A percentile compares a stretch with the other conserved stretches of the same genome.
These are phyloP conservation scores for Dryadomyces quercivorus DNA, from an alignment of 2,329 filamentous ascomycete genomes.

Conservation along the genomic window DNA sequence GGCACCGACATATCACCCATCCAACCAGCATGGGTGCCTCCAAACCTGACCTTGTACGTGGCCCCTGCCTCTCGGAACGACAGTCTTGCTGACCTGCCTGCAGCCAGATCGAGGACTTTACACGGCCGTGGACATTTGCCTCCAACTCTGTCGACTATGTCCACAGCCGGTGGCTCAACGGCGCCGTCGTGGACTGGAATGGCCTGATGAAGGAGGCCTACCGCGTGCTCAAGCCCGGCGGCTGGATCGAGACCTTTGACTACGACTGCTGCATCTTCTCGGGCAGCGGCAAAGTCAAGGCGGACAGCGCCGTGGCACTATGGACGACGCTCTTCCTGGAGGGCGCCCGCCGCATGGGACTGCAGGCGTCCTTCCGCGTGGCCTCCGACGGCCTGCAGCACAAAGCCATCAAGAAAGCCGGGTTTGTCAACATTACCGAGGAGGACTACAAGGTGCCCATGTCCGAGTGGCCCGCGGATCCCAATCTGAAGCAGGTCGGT, in stretches of 20 bases:
- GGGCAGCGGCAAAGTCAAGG: conserved; percentile 12
- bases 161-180: conserved; percentile 35
- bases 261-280: conserved; percentile 17
- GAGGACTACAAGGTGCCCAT: background rate
- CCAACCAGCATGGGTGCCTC: background rate
- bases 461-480: background rate
- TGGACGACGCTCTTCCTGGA: background rate
- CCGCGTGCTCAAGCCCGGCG: conserved; percentile 33
- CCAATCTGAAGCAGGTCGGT: background rate
- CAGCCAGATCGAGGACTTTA: conserved; percentile 40
- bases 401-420: background rate
- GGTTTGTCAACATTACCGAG: background rate
- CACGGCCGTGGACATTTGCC: background rate
- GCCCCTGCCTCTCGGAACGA: background rate
- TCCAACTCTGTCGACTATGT: conserved; percentile 37
- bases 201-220: conserved; percentile 21
- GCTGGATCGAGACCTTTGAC: conserved; percentile 42
- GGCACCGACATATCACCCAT: background rate
- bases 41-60: background rate
- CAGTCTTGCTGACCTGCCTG: background rate
- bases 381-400: background rate
- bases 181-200: conserved; percentile 37
- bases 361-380: background rate
- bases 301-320: background rate
- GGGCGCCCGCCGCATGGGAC: background rate